Conservation (phyloP, 805 yeast species). For the Nematodospora valgi region DNA sequence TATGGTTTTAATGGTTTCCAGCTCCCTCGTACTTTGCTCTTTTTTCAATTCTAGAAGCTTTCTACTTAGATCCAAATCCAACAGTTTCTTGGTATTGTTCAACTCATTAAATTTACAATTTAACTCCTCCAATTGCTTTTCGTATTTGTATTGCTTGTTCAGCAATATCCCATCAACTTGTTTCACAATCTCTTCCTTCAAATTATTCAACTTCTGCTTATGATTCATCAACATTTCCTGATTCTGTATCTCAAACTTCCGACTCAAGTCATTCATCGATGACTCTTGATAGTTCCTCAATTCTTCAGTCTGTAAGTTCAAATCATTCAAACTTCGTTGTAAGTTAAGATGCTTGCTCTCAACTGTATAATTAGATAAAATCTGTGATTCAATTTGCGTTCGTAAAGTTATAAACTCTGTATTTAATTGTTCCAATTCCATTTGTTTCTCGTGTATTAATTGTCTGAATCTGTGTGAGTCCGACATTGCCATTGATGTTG, state of each 20-base stretch:
- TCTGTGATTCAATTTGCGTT: conserved; percentile 36
- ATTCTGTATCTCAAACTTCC: conserved; percentile 13
- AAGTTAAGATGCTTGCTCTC: conserved; percentile 33
- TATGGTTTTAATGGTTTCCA: conserved; percentile 6
- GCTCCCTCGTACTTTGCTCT: background rate
- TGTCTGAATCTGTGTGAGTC: conserved; percentile 1
- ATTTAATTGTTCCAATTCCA: conserved; percentile 14
- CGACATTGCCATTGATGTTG: background rate
- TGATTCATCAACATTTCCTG: conserved; percentile 5
- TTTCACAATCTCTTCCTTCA: conserved; percentile 24
- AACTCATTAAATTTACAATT: conserved; percentile 13
- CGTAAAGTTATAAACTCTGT: conserved; percentile 24
- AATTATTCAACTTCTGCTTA: conserved; percentile 3
- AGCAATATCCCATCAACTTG: conserved; percentile 37
- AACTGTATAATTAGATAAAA: conserved; percentile 31
- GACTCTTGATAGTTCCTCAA: conserved; percentile 21
- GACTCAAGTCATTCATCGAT: conserved; percentile 19
- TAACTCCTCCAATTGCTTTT: background rate
- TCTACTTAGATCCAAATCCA: background rate
- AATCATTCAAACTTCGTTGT: conserved; percentile 32
- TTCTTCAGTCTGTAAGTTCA: conserved; percentile 31
- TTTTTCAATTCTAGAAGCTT: background rate
- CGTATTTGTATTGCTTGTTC: conserved; percentile 1
- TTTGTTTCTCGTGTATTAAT: conserved; percentile 14
- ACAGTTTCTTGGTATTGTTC: conserved; percentile 11